Percentiles rank a stretch among this genome's conserved stretches.
Evolutionary conservation across 2,329 filamentous ascomycete genomes (phyloP).

Genomic region (Cladophialophora chaetospira): DNA sequence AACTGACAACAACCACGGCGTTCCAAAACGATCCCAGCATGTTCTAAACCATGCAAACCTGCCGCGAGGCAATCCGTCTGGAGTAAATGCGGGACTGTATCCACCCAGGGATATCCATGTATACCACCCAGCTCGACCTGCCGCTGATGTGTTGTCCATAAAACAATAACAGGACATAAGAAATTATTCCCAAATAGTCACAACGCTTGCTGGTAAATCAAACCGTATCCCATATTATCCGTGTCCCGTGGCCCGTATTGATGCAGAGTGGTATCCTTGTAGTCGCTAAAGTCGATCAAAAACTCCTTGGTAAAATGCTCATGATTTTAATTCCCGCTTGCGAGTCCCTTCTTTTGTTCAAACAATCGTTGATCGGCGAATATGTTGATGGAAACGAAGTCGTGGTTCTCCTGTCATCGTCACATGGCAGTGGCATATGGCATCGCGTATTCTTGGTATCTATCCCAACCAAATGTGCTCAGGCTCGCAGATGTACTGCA

Average conservation of each 20-base stretch:
- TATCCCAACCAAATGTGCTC: constrained; percentile 81
- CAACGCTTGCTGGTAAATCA: constrained; percentile 55
- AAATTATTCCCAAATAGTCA: constrained; percentile 38
- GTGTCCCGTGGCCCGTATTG: constrained; percentile 26
- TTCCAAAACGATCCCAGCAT: constrained; percentile 37
- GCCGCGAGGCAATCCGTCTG: constrained; percentile 55
- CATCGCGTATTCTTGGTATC: constrained; percentile 77
- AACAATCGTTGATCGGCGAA: constrained; percentile 28
- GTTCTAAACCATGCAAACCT: constrained; percentile 45
- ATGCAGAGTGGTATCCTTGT: constrained; percentile 48
- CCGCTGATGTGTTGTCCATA: constrained; percentile 36
- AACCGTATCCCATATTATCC: constrained; percentile 42
- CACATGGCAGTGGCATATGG: constrained; percentile 78
- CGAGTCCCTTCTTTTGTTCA: constrained; percentile 7
- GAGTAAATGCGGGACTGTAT: constrained; percentile 46
- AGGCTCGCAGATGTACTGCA: constrained; percentile 80
- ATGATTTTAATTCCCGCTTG: constrained; percentile 44
- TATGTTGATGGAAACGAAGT: constrained; percentile 49
- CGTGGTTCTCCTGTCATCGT: constrained; percentile 60
- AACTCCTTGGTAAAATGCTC: constrained; percentile 30
- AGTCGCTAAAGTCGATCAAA: constrained; percentile 48
- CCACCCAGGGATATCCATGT: constrained; percentile 39
- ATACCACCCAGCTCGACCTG: constrained; percentile 50
- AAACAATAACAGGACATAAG: constrained; percentile 29
- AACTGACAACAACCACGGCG: constrained; percentile 33